Base-by-base conservation (phyloP, 2,329 filamentous ascomycete genomes). In the Neonectria punicea region DNA sequence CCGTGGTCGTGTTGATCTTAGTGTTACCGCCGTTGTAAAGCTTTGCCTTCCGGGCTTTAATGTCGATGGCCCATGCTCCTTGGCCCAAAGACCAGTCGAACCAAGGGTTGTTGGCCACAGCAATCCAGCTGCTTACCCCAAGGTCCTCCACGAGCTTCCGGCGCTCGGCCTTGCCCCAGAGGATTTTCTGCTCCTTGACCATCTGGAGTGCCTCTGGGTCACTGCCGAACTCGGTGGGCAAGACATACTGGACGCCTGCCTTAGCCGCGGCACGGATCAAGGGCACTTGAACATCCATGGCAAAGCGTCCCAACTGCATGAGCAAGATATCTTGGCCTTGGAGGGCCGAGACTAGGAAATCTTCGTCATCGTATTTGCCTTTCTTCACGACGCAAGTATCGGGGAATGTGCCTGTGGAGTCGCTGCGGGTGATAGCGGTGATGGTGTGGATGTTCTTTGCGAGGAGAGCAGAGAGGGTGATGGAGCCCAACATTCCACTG, bases 401-500 rank as follows among this genome's bases (percentile, higher is more conserved):
- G 8, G 82, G 83, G 3, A 86, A 75, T 0, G 69, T 78, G 63
- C 68, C 76, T 3, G 73, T 80, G 68, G 83, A 84, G 32, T 79
- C 81, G 2, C 67, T 57, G 49, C 85, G 84, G 2, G 82, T 82
- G 44, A 88, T 74, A 64, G 83, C 84, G 1, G 85, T 87, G 64
- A 88, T 74, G 14, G 70, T 81, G 72, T 85, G 83, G 50, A 81
- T 81, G 58, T 82, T 82, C 28, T 78, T 79, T 41, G 77, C 76
- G 49, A 83, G 70, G 5, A 86, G 76, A n/a, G 77, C 77, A 5
- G 75, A 67, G 44, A 78, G 69, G 58, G 82, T 80, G 49, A 74
- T 67, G 2, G 71, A 71, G n/a, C 82, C 83, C 43, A 80, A 66
- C 36, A 74, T 75, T 61, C 83, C 82, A 67, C 77, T 75, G 58